These are phyloP conservation scores for Globisporangium apiculatum DNA, from an alignment of 352 stramenopile genomes.

Conservation along the genomic window DNA sequence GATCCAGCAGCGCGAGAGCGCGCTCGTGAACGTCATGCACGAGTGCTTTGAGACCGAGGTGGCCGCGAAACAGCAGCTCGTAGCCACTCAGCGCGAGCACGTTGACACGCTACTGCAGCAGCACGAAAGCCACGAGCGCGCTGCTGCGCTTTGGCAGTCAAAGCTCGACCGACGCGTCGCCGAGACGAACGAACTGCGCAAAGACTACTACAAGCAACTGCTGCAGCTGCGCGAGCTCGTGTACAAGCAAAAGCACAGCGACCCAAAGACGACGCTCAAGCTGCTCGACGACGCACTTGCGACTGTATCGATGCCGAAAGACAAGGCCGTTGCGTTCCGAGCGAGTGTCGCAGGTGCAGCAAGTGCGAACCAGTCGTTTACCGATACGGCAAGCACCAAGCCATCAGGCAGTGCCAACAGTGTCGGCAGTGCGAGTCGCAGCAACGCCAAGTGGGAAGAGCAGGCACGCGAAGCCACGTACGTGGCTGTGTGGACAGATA, in stretches of 20 bases:
- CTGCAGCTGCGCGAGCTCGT: conserved; percentile 67
- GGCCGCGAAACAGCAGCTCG: conserved; percentile 16
- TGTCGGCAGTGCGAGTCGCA: conserved; percentile 1
- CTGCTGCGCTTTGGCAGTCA: conserved; percentile 30
- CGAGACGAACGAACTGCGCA: conserved; percentile 58
- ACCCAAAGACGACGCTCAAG: conserved; percentile 38
- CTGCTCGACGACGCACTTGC: conserved; percentile 53
- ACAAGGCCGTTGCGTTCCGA: conserved; percentile 7
- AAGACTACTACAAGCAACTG: conserved; percentile 67
- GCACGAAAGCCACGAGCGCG: conserved; percentile 19
- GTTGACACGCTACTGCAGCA: conserved; percentile 15
- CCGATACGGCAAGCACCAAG: not conserved
- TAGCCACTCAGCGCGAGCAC: conserved; percentile 13
- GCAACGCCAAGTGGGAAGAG: conserved; percentile 58
- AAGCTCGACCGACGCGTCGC: conserved; percentile 57
- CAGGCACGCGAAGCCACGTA: conserved; percentile 40
- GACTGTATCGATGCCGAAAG: conserved; percentile 11
- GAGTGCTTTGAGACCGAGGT: conserved; percentile 46
- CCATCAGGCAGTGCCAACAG: no score
- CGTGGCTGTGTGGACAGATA: not conserved
- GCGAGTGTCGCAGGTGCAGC: not conserved
- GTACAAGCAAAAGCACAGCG: conserved; percentile 33
- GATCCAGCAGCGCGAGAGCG: conserved; percentile 50
- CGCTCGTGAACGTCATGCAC: conserved; percentile 51
- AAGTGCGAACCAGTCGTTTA: not conserved